Percentiles rank a stretch among this genome's conserved stretches.
These are phyloP conservation scores for Phytophthora aleatoria DNA, from an alignment of 352 stramenopile genomes.

Conservation along the genomic window DNA sequence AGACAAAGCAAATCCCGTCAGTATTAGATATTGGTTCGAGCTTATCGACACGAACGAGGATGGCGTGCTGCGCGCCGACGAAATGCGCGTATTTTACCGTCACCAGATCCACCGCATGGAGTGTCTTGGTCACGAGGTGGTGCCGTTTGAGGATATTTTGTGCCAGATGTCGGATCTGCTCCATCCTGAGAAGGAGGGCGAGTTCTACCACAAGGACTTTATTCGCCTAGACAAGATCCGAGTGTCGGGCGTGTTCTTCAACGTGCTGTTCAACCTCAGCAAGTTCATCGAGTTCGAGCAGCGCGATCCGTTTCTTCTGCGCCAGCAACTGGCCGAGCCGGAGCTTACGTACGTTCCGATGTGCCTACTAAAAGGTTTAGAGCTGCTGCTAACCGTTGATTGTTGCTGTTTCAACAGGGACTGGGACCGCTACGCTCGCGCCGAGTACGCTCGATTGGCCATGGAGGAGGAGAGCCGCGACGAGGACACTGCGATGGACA, in stretches of 20 bases:
- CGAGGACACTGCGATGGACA: constrained; percentile 88
- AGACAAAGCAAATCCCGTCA: constrained; percentile 97
- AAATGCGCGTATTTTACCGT: constrained; percentile 95
- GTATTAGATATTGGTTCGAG: constrained; percentile 98
- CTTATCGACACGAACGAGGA: constrained; percentile 98
- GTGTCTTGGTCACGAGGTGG: constrained; percentile 97
- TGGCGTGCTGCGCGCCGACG: constrained; percentile 95
- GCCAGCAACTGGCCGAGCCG: constrained; percentile 90
- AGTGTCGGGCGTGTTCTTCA: constrained; percentile 97
- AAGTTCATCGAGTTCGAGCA: constrained; percentile 99
- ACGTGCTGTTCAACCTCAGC: constrained; percentile 99
- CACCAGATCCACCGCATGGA: constrained; percentile 97
- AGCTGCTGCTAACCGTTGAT: constrained; percentile 11
- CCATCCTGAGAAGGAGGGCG: constrained; percentile 74
- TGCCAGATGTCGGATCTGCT: constrained; percentile 97
- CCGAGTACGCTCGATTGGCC: constrained; percentile 96
- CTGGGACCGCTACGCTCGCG: constrained; percentile 97
- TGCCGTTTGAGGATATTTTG: constrained; percentile 98
- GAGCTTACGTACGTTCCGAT: constrained; percentile 76
- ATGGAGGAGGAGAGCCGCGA: constrained; percentile 97
- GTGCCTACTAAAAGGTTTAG: not conserved
- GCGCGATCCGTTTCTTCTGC: constrained; percentile 96
- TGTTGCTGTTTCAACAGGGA: constrained; percentile 59
- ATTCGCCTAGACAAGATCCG: constrained; percentile 88
- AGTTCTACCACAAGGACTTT: constrained; percentile 83